A percentile compares a stretch with the other conserved stretches of the same genome.
phyloP scores from a whole-genome alignment of 2,329 filamentous ascomycete genomes.

The Clonostachys rosea region DNA sequence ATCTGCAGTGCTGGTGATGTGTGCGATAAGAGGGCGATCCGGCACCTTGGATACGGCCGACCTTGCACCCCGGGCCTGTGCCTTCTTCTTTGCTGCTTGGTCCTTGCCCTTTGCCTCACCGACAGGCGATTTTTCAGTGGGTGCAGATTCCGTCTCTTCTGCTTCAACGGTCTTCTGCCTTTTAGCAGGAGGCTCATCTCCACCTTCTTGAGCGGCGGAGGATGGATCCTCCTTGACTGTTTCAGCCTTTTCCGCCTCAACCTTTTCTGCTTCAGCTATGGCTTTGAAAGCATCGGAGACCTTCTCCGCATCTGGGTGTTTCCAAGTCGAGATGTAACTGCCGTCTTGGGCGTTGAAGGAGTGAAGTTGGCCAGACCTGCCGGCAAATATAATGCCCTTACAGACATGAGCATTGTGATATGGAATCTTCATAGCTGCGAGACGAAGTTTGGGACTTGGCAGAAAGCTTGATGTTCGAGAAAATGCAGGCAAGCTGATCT shows the following conservation, averaged over 20 bases:
- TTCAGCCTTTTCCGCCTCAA: conserved; percentile 5
- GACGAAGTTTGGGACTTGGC: neutral
- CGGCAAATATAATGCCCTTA: conserved; percentile 63
- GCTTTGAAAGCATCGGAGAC: conserved; percentile 17
- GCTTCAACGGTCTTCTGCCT: conserved; percentile 21
- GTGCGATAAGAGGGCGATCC: conserved; percentile 62
- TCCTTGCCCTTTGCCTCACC: conserved; percentile 4
- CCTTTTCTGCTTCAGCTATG: neutral
- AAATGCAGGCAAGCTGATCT: too few relatives aligned
- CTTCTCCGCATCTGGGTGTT: conserved; percentile 35
- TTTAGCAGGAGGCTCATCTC: conserved; percentile 26
- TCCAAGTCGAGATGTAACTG: conserved; percentile 58
- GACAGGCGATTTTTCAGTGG: conserved; percentile 10
- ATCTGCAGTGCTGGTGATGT: conserved; percentile 59
- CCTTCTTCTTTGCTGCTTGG: conserved; percentile 6
- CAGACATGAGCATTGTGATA: conserved; percentile 58
- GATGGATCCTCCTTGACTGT: conserved; percentile 4
- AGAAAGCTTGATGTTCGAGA: too few relatives aligned
- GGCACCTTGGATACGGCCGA: conserved; percentile 20
- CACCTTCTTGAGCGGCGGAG: conserved; percentile 8
- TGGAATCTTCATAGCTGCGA: conserved; percentile 43
- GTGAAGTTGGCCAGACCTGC: conserved; percentile 68
- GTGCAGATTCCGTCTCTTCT: neutral
- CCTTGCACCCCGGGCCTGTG: conserved; percentile 13
- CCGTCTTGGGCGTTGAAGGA: conserved; percentile 58